These are phyloP conservation scores for Aspergillus amoenus DNA, from an alignment of 2,329 filamentous ascomycete species.

Conservation along the genomic window DNA sequence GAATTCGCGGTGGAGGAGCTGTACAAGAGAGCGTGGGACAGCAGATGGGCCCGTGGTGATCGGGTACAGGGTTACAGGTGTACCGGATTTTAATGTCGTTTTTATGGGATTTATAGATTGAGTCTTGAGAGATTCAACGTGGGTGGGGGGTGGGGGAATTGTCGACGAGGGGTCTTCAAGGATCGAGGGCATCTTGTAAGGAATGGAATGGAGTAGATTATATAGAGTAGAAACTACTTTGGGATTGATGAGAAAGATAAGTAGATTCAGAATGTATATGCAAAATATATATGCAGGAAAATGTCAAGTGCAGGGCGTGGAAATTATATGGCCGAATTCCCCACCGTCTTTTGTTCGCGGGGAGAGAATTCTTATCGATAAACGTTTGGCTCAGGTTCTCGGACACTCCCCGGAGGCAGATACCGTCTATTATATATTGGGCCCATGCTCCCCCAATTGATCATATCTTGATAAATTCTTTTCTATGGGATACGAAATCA, in stretches of 20 bases:
- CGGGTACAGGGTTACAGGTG: constrained; percentile 30
- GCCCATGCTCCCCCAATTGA: no score
- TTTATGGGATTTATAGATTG: constrained; percentile 20
- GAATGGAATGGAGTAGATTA: not conserved
- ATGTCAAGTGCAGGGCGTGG: not conserved
- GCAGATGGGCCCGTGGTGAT: constrained; percentile 22
- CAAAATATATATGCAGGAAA: not conserved
- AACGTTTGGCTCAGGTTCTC: not conserved
- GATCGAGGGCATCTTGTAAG: constrained; percentile 32
- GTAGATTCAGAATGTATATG: no score
- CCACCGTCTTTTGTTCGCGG: no score
- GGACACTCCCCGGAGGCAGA: no score
- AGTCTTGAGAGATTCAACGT: not conserved
- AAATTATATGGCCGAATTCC: not conserved
- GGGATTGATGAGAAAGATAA: no score
- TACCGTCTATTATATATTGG: no score
- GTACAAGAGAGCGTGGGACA: constrained; percentile 26
- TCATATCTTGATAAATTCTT: no score
- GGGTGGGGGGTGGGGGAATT: constrained; percentile 25
- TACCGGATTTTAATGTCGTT: constrained; percentile 24
- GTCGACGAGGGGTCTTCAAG: constrained; percentile 36
- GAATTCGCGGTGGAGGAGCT: constrained; percentile 34
- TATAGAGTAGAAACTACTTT: no score
- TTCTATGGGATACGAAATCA: no score
- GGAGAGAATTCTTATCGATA: not conserved